Conservation (phyloP, 208 protist species). For the Leishmania amazonensis region DNA sequence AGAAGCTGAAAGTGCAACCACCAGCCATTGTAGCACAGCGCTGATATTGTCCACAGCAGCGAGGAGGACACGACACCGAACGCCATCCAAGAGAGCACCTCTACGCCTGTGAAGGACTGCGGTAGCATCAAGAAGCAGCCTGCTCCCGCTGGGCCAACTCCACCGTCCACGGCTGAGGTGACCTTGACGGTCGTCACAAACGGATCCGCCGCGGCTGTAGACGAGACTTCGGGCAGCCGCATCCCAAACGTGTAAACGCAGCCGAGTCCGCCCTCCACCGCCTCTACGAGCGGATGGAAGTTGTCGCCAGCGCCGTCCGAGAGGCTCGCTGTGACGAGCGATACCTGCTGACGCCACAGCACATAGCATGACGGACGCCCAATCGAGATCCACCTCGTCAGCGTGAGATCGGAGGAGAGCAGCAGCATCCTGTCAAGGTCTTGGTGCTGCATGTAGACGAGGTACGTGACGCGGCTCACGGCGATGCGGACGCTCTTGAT, state of each 20-base stretch:
- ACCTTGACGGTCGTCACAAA: conserved; percentile 26
- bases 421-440: conserved; percentile 49
- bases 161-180: conserved; percentile 6
- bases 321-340: conserved; percentile 46
- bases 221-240: conserved; percentile 10
- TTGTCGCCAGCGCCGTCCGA: conserved; percentile 23
- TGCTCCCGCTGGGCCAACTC: neutral
- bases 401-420: conserved; percentile 51
- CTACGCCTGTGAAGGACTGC: conserved; percentile 47
- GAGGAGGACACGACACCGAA: conserved; percentile 62
- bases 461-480: conserved; percentile 34
- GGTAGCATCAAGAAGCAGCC: conserved; percentile 11
- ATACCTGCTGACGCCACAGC: conserved; percentile 36
- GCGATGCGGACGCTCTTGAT: conserved; percentile 39
- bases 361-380: conserved; percentile 41
- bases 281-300: conserved; percentile 52
- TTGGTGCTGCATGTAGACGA: conserved; percentile 48
- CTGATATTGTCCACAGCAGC: conserved; percentile 65
- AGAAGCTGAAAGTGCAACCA: conserved; percentile 73
- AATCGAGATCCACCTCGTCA: conserved; percentile 54
- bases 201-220: conserved; percentile 11
- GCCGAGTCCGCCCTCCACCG: conserved; percentile 60
- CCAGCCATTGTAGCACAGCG: conserved; percentile 71
- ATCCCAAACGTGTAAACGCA: conserved; percentile 49
- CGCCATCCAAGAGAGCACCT: conserved; percentile 59